Base-by-base conservation (phyloP, 192 early-diverging fungal species). In the Chytriomyces sp. region DNA sequence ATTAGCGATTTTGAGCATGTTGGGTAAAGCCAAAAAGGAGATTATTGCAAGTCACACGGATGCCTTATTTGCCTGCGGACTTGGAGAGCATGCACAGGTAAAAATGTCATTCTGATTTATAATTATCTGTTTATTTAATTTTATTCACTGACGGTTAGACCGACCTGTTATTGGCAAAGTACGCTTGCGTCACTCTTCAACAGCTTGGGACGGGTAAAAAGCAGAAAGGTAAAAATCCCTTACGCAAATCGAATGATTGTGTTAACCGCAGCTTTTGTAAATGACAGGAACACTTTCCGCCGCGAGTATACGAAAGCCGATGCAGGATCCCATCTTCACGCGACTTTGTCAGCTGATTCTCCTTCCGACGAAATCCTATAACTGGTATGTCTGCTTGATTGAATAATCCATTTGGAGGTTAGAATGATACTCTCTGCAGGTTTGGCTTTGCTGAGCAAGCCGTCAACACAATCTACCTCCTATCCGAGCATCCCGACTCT, bases 371-470 rank as follows among this genome's bases (percentile, higher is more conserved):
- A 61, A 67, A 32, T 78, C 73, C 58, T 59, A 62, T 22, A 54
- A 80, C 14, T 72, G 64, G 72, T 69, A 70, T 39, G 34, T n/a
- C n/a, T n/a, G n/a, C n/a, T n/a, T n/a, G n/a, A n/a, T n/a, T n/a
- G n/a, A n/a, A n/a, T n/a, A n/a, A n/a, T n/a, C n/a, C n/a, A n/a
- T n/a, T n/a, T n/a, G n/a, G n/a, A n/a, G n/a, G n/a, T n/a, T n/a
- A n/a, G n/a, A n/a, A 40, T 39, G n/a, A 19, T 26, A 22, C 39
- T 14, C 10, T 32, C 12, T 44, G 25, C 30, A 95, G 95, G 96
- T 98, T 96, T 80, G 85, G 89, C 10, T 87, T 96, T 25, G 90
- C 93, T 1, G 94, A 99, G 76, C 94, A 99, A 72, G 96, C 92
- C 4, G 81, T 99, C 33, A 98, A 98, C 72, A 89, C 95, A 4